Evolutionary conservation across 768 basidiomycete species (phyloP), one percentile per base, ranked within the genome.

Genomic region (Boletellus ananas): DNA sequence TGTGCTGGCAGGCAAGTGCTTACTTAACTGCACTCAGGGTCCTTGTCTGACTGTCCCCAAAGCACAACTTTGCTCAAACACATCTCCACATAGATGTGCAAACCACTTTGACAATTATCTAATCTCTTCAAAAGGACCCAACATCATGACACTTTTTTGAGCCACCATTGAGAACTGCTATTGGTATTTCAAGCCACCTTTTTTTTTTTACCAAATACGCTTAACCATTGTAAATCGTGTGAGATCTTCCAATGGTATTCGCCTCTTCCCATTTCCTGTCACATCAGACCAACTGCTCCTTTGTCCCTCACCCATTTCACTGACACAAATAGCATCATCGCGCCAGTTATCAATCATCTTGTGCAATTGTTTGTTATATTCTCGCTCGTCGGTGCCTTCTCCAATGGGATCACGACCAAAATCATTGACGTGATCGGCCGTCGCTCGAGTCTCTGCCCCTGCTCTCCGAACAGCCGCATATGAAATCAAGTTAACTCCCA

Each of bases 141-240:
- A 23, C 5, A 23, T 23, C 5, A 5, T 3, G 23, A 23, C 23
- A 23, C 23, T 23, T 23, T 23, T 23, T 23, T 23, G 23, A 23
- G 23, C 23, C 23, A 23, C 23, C 5, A 23, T 23, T 3, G 23
- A 23, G 3, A 23, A 23, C 23, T 25, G 4, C 7, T 25, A 25
- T 25, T 6, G 4, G 23, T 25, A 6, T 25, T 25, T 5, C 23
- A 25, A 25, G 23, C 23, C 23, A 5, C 23, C 23, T 1, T 25
- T 6, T 3, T 25, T 25, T 25, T 25, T 41, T 55, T 34, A 85
- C 80, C 81, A 94, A 39, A 95, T 94, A 45, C 90, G 77, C 64
- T 95, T 95, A 40, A 95, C 87, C 94, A 97, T 97, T 17, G 93
- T 95, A 74, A 89, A 97, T 48, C 94, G 70, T 31, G 91, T 95